phyloP scores from a whole-genome alignment of 2,329 filamentous ascomycete species.

The Cytospora piceae region DNA sequence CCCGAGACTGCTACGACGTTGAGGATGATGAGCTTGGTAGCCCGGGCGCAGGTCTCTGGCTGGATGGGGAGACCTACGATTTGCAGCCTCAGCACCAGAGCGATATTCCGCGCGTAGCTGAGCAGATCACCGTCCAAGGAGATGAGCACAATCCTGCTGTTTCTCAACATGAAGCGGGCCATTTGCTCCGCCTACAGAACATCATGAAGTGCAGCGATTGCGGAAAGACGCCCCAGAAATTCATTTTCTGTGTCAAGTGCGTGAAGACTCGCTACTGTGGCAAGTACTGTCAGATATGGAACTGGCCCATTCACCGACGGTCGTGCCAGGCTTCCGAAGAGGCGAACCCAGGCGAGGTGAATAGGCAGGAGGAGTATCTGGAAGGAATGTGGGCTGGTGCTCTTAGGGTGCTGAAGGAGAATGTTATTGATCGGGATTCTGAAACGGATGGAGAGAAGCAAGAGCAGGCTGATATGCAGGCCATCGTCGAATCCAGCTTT shows the following conservation, averaged over 20 bases:
- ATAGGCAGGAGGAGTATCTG: slow-evolving; percentile 2
- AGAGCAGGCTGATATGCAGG: background rate
- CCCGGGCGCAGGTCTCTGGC: background rate
- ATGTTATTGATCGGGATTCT: background rate
- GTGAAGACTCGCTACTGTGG: slow-evolving; percentile 12
- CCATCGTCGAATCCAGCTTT: background rate
- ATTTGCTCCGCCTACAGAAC: background rate
- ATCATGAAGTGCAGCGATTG: slow-evolving; percentile 12
- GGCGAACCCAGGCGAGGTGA: slow-evolving; percentile 3
- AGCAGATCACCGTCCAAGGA: background rate
- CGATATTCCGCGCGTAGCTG: background rate
- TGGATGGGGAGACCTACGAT: background rate
- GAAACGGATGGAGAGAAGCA: background rate
- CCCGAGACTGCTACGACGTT: background rate
- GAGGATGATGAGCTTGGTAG: background rate
- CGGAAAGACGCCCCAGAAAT: background rate
- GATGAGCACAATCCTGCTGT: background rate
- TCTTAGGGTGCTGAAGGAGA: slow-evolving; percentile 3
- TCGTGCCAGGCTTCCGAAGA: background rate
- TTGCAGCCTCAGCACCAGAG: background rate
- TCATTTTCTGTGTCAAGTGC: slow-evolving; percentile 22
- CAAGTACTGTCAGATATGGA: slow-evolving; percentile 26
- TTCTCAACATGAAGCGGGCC: background rate
- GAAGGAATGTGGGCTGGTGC: slow-evolving; percentile 9
- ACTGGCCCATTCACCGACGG: slow-evolving; percentile 5